Evolutionary conservation across 1,139 yeast species (phyloP), one percentile per base, ranked within the genome.

Genomic region (Geotrichum fermentans): DNA sequence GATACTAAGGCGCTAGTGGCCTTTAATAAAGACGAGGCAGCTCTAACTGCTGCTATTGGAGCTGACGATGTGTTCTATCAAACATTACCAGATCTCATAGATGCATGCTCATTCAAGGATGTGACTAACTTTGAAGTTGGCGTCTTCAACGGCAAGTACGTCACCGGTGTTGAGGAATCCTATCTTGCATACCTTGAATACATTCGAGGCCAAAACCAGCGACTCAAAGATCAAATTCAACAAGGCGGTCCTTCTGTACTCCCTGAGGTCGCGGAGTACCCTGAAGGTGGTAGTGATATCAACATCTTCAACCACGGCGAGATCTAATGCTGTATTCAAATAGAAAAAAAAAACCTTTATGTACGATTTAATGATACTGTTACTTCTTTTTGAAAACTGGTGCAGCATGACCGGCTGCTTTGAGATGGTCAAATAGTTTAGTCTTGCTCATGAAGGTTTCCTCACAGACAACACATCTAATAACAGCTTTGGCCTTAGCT

Each of bases 1-100:
- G 97, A 92, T 62, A 87, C 95, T 50, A 85, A 82, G 69, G 97
- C 96, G 8, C 75, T 92, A 45, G 96, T 92, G 45, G 98, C 97
- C 8, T 92, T 79, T 68, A 74, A 83, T 58, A 79, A 86, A 61
- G 71, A 79, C 22, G 92, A 82, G 56, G 80, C 78, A 1, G 87
- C 85, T 63, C 81, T 92, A 56, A 82, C 94, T 16, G 61, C 73
- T 49, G 86, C 76, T n/a, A 79, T 92, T 58, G 96, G 96, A 39
- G 96, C 98, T 42, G 98, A 92, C 66, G 77, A 75, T 58, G 96
- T 92, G 30, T 83, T 89, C 55, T 92, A 85, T 70, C 98, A 92
- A 72, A 79, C 82, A 41, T 73, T 92, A 56, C 77, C 82, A 42
- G 97, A 92, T 63, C 76, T 92, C 62, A 69, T 86, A 37, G 87